A percentile compares a stretch with the other conserved stretches of the same genome.
Conservation (phyloP, 805 yeast genomes). For the Candida schatavii region DNA sequence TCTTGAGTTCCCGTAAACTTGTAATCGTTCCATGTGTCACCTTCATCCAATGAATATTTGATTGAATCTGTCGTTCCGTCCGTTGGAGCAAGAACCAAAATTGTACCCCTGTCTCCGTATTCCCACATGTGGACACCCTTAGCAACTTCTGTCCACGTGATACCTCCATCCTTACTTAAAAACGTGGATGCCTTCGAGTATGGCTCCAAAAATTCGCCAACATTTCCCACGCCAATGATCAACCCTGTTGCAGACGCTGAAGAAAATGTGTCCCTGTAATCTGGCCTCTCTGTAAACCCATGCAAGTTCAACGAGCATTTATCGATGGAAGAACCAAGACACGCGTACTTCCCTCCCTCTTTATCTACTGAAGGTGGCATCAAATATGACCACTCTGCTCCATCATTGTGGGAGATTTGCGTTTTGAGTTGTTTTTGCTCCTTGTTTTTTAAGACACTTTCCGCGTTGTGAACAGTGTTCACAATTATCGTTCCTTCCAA, state of each 20-base stretch:
- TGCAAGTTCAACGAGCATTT: slow-evolving; percentile 82
- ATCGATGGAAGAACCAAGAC: slow-evolving; percentile 48
- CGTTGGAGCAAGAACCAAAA: slow-evolving; percentile 68
- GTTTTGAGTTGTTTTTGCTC: slow-evolving; percentile 60
- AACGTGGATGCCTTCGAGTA: slow-evolving; percentile 63
- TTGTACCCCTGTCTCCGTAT: slow-evolving; percentile 91
- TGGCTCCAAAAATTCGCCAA: slow-evolving; percentile 59
- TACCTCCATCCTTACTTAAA: slow-evolving; percentile 86
- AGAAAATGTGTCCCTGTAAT: slow-evolving; percentile 79
- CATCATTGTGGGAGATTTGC: slow-evolving; percentile 83
- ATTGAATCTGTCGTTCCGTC: slow-evolving; percentile 56
- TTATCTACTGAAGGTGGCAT: slow-evolving; percentile 69
- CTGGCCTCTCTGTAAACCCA: slow-evolving; percentile 85
- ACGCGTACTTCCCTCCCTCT: slow-evolving; percentile 52
- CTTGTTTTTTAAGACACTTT: slow-evolving; percentile 41
- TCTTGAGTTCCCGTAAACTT: slow-evolving; percentile 50
- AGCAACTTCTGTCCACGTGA: slow-evolving; percentile 76
- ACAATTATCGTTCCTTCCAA: slow-evolving; percentile 81
- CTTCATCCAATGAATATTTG: slow-evolving; percentile 73
- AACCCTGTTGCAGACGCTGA: slow-evolving; percentile 89
- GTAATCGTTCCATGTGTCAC: slow-evolving; percentile 68
- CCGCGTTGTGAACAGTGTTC: slow-evolving; percentile 62
- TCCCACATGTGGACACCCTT: slow-evolving; percentile 89
- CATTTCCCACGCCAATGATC: slow-evolving; percentile 91
- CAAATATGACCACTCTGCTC: slow-evolving; percentile 77